Base-by-base conservation (phyloP, 1,284 basidiomycete genomes). In the Ustilago vetiveriae region DNA sequence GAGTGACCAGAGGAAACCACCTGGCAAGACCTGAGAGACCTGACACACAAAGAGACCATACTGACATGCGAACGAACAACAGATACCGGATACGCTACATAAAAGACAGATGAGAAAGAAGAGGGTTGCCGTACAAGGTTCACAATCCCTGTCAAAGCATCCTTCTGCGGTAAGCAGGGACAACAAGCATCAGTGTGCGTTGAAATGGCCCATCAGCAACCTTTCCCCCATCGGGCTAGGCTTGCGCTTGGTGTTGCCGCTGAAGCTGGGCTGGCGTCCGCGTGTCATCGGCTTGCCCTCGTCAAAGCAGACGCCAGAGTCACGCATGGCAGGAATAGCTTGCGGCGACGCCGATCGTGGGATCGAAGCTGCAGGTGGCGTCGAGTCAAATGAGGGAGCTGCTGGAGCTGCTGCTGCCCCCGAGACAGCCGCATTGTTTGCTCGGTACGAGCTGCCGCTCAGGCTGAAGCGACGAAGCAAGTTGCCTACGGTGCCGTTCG, bases 141-240 rank as follows among this genome's bases (percentile, higher is more conserved):
- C n/a, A n/a, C n/a, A n/a, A n/a, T n/a, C n/a, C n/a, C n/a, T n/a
- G n/a, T n/a, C n/a, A n/a, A n/a, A n/a, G n/a, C n/a, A n/a, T n/a
- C n/a, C n/a, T n/a, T n/a, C n/a, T n/a, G n/a, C n/a, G n/a, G n/a
- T n/a, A n/a, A n/a, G n/a, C n/a, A n/a, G n/a, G n/a, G n/a, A n/a
- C n/a, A n/a, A n/a, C n/a, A n/a, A n/a, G n/a, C n/a, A n/a, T 37
- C 37, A 76, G 43, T 73, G 69, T 16, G 72, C 72, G 24, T 66
- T 75, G 27, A 75, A 74, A 55, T 78, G 76, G 23, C 76, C 76
- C 76, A 78, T 78, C 10, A 78, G 53, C 21, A 78, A 47, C n/a
- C 76, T 55, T 54, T 78, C 76, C 16, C 76, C 72, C 76, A 78
- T 78, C 2, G 76, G 76, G 55, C 76, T 78, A 2, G 76, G 76